Evolutionary conservation across 2,329 filamentous ascomycete species (phyloP), one percentile per base, ranked within the genome.

Genomic region (Talaromyces marneffei): DNA sequence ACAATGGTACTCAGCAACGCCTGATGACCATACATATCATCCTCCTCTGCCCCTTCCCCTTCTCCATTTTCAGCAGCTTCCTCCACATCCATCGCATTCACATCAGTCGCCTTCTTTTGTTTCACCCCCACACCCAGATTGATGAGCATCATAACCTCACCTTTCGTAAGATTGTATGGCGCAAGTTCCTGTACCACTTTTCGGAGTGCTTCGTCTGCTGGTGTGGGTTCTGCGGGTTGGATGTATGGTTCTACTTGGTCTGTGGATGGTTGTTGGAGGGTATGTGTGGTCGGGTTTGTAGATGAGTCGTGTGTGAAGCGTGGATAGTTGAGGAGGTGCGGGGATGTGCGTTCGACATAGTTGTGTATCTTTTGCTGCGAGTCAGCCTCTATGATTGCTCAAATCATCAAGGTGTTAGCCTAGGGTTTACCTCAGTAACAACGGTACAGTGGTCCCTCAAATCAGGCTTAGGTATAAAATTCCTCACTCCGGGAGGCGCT

Each of bases 391-490:
- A 14, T 14, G 14, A 14, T 44, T 46, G 7, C 20, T 33, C 40
- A 20, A 40, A 18, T 40, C 14, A 6, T 16, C 40, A 50, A 29
- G 10, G n/a, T n/a, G 33, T 33, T n/a, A 25, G 29, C 9, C 29
- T 57, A 20, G 23, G 37, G 31, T 7, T 29, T 59, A 79, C 77
- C 69, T 80, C 78, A 62, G 78, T 77, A 14, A 79, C 72, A 18
- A 80, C 76, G 1, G 75, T 77, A 63, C 78, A 76, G 66, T 79
- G 76, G 61, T 78, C 76, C 59, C 76, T 67, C n/a, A 79, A 61
- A 63, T 78, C 76, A 2, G 76, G 76, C 31, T 72, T 76, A 12
- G 76, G 76, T 2, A 72, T 68, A 67, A 73, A 78, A 58, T 75
- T 71, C 29, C 70, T 67, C 12, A 72, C 66, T 60, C 72, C 75